Percentiles rank a stretch among this genome's conserved stretches.
Conservation (phyloP, 441 rosid species). For the Kokia cookei region DNA sequence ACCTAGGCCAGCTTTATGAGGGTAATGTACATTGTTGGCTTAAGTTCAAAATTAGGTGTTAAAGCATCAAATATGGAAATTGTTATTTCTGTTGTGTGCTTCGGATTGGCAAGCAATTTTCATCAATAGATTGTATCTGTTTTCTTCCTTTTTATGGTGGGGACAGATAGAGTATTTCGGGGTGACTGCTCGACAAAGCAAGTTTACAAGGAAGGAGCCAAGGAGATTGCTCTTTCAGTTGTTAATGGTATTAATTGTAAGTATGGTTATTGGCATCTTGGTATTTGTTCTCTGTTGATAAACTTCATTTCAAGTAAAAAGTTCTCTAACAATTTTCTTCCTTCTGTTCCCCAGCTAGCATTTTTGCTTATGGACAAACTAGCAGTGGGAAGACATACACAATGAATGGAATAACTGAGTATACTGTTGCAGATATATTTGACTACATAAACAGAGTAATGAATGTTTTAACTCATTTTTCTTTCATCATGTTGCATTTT, state of each 20-base stretch:
- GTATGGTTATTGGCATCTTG: constrained; percentile 15
- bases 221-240: constrained; percentile 87
- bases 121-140: neutral
- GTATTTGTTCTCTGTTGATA: neutral
- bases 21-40: neutral
- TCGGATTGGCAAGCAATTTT: neutral
- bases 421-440: constrained; percentile 73
- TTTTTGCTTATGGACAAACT: constrained; percentile 91
- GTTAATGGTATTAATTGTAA: constrained; percentile 87
- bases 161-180: constrained; percentile 76
- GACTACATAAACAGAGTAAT: constrained; percentile 65
- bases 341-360: constrained; percentile 54
- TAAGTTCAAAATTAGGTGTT: neutral
- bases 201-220: constrained; percentile 79
- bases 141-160: constrained; percentile 11
- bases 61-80: neutral
- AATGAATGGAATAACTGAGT: constrained; percentile 79
- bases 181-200: constrained; percentile 72
- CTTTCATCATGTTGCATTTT: constrained; percentile 11
- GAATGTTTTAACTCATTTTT: constrained; percentile 7
- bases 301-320: neutral
- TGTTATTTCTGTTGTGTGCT: neutral
- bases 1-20: neutral
- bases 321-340: neutral
- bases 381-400: constrained; percentile 94